These are phyloP conservation scores for Xylaria acuta DNA, from an alignment of 495 filamentous ascomycete genomes.

Conservation along the genomic window DNA sequence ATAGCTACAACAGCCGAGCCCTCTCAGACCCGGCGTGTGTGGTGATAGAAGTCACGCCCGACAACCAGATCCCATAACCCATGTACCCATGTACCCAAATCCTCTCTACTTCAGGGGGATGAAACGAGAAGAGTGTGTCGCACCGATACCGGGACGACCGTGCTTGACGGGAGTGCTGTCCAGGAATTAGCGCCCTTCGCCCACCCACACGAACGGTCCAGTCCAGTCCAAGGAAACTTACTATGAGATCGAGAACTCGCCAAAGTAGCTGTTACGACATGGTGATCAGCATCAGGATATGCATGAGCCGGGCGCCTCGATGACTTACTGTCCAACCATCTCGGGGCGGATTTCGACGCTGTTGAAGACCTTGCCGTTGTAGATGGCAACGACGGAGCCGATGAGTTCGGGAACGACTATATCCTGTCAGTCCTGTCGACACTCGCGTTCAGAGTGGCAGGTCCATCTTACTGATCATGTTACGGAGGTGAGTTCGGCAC, in stretches of 20 bases:
- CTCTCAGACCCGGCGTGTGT: constrained; percentile 10
- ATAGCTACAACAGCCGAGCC: constrained; percentile 25
- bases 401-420: constrained; percentile 96
- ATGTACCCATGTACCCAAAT: constrained; percentile 30
- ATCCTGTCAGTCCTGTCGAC: background rate
- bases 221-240: constrained; percentile 60
- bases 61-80: constrained; percentile 24
- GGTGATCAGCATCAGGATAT: background rate
- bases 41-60: constrained; percentile 21
- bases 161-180: constrained; percentile 99
- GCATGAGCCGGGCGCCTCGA: background rate
- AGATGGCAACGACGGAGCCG: constrained; percentile 95
- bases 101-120: constrained; percentile 94
- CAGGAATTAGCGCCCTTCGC: constrained; percentile 38
- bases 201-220: background rate
- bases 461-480: constrained; percentile 78
- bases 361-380: constrained; percentile 99
- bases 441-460: background rate
- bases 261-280: constrained; percentile 73
- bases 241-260: constrained; percentile 99
- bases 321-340: constrained; percentile 86
- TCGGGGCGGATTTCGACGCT: constrained; percentile 99
- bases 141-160: constrained; percentile 99
- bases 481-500: constrained; percentile 97
- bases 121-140: constrained; percentile 99